A percentile compares a stretch with the other conserved stretches of the same genome.
These are phyloP conservation scores for Fistulifera pelliculosa DNA, from an alignment of 108 stramenopile species.

Conservation along the genomic window DNA sequence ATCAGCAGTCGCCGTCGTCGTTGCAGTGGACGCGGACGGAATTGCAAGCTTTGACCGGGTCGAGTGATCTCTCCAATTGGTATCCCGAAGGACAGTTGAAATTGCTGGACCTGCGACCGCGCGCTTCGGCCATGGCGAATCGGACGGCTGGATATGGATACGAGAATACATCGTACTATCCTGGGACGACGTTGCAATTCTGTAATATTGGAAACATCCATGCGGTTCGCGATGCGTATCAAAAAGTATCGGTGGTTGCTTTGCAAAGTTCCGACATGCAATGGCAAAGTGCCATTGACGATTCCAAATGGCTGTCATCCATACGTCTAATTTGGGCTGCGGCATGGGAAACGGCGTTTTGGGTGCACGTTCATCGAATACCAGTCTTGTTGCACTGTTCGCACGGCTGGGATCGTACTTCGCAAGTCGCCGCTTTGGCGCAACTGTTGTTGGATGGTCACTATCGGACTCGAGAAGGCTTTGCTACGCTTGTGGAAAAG, in stretches of 20 bases:
- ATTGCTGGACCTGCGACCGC: slow-evolving; percentile 84
- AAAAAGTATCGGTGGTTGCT: slow-evolving; percentile 49
- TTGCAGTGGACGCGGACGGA: slow-evolving; percentile 9
- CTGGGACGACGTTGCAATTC: slow-evolving; percentile 66
- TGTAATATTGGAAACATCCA: slow-evolving; percentile 87
- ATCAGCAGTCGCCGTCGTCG: slow-evolving; percentile 17
- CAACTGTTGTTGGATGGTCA: slow-evolving; percentile 95
- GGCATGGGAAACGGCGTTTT: slow-evolving; percentile 79
- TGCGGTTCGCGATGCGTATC: slow-evolving; percentile 76
- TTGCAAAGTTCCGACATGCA: slow-evolving; percentile 38
- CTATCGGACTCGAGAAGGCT: slow-evolving; percentile 92
- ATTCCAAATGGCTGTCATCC: slow-evolving; percentile 88
- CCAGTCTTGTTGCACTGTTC: slow-evolving; percentile 95
- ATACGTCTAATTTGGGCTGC: slow-evolving; percentile 81
- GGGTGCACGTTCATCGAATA: slow-evolving; percentile 75
- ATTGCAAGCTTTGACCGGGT: slow-evolving; percentile 44
- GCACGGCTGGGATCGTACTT: slow-evolving; percentile 98
- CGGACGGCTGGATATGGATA: slow-evolving; percentile 83
- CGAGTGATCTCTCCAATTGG: slow-evolving; percentile 14
- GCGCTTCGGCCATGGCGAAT: slow-evolving; percentile 82
- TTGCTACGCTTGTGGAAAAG: slow-evolving; percentile 90
- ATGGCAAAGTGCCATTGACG: slow-evolving; percentile 74
- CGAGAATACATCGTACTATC: slow-evolving; percentile 83
- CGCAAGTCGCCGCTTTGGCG: slow-evolving; percentile 85
- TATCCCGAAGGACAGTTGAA: slow-evolving; percentile 28